phyloP scores from a whole-genome alignment of 2,329 filamentous ascomycete genomes.

The Chlorencoelia australis region DNA sequence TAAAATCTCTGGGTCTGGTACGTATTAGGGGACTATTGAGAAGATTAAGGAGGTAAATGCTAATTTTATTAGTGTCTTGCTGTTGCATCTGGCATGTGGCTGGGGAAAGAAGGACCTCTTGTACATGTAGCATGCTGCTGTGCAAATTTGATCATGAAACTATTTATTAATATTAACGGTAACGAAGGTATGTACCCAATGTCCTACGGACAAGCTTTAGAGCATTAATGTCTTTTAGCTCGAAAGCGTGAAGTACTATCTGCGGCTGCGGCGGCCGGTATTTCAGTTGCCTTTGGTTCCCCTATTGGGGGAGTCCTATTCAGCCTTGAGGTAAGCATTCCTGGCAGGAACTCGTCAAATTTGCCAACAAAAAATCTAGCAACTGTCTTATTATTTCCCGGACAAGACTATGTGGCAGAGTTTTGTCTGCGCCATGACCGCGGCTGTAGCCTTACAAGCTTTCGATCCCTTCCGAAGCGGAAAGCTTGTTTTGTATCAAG shows the following conservation, averaged over 20 bases:
- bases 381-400: conserved; percentile 94
- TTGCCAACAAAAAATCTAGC: conserved; percentile 38
- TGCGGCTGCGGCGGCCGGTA: conserved; percentile 64
- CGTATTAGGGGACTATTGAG: too few relatives aligned
- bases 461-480: conserved; percentile 92
- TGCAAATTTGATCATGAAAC: conserved; percentile 85
- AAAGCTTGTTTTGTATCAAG: conserved; percentile 91
- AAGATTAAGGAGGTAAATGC: too few relatives aligned
- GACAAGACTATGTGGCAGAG: conserved; percentile 99
- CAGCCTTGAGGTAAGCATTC: conserved; percentile 63
- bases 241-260: conserved; percentile 90
- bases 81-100: conserved; percentile 89
- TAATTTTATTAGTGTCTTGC: conserved; percentile 59
- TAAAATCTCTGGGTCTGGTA: conserved; percentile 83
- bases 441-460: conserved; percentile 83
- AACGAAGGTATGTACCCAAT: conserved; percentile 61
- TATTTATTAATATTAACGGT: conserved; percentile 67
- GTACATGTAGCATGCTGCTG: conserved; percentile 97
- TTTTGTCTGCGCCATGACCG: conserved; percentile 99
- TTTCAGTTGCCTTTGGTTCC: conserved; percentile 52
- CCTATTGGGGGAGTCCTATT: conserved; percentile 88
- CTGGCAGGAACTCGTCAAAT: background rate
- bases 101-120: conserved; percentile 90
- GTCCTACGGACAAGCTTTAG: background rate
- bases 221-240: conserved; percentile 38